phyloP scores from a whole-genome alignment of 768 basidiomycete genomes.

The Lentinula detonsa region DNA sequence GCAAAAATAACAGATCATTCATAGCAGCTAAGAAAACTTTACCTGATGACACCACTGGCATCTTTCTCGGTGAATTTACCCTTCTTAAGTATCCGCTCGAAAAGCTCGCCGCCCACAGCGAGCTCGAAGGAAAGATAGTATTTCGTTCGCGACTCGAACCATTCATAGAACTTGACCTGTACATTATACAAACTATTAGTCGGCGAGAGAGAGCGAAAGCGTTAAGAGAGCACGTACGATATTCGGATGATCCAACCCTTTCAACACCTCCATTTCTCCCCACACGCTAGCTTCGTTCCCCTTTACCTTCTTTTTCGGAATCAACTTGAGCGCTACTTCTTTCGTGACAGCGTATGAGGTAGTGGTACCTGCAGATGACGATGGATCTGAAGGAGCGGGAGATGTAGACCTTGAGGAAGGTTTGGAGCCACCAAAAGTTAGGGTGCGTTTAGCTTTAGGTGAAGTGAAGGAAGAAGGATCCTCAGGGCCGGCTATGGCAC shows the following conservation, averaged over 20 bases:
- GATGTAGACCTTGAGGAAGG: constrained; percentile 12
- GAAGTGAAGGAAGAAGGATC: constrained; percentile 8
- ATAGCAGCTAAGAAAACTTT: constrained; percentile 12
- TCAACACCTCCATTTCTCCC: constrained; percentile 91
- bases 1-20: background rate
- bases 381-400: constrained; percentile 15
- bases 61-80: constrained; percentile 95
- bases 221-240: constrained; percentile 28
- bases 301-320: constrained; percentile 93
- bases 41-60: constrained; percentile 74
- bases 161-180: constrained; percentile 93
- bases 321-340: constrained; percentile 84
- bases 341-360: constrained; percentile 37
- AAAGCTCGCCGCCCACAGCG: constrained; percentile 91
- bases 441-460: constrained; percentile 8
- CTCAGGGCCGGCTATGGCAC: constrained; percentile 30
- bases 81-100: constrained; percentile 75
- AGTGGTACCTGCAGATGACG: constrained; percentile 12
- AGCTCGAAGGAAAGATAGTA: constrained; percentile 96
- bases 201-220: background rate
- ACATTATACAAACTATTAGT: background rate
- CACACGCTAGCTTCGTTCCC: constrained; percentile 85
- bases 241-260: constrained; percentile 85
- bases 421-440: constrained; percentile 19
- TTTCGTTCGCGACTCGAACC: constrained; percentile 91